phyloP scores from a whole-genome alignment of 306 rosid genomes.

The Glycine tomentella region DNA sequence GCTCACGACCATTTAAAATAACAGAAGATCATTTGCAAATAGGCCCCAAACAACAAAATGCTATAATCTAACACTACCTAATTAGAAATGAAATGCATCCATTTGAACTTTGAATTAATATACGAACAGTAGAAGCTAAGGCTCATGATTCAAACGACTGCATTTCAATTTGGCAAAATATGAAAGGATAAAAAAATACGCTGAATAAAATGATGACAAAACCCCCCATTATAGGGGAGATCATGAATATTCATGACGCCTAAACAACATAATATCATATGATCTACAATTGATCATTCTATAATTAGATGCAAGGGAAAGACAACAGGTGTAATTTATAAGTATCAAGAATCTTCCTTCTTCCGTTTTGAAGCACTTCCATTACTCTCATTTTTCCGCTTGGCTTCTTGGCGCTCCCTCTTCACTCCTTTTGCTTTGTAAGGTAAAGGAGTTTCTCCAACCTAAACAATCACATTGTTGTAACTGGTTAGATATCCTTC shows the following conservation, averaged over 20 bases:
- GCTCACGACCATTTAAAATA: not conserved
- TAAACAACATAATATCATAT: too few species aligned
- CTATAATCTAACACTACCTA: not conserved
- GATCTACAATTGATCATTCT: conserved; percentile 30
- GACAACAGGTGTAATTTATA: conserved; percentile 22
- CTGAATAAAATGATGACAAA: conserved; percentile 28
- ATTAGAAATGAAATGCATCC: not conserved
- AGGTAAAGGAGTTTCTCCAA: conserved; percentile 74
- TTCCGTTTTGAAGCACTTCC: conserved; percentile 63
- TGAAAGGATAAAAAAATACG: not conserved
- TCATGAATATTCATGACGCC: too few species aligned
- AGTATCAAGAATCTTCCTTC: conserved; percentile 63
- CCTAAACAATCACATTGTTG: conserved; percentile 42
- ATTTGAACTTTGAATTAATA: not conserved
- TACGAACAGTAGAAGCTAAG: not conserved
- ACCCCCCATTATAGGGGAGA: too few species aligned
- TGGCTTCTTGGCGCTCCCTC: conserved; percentile 89
- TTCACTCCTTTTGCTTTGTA: conserved; percentile 83
- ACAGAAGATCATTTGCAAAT: not conserved
- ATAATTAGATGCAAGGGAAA: conserved; percentile 5
- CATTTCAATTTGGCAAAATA: conserved; percentile 30
- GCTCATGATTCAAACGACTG: not conserved
- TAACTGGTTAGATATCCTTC: conserved; percentile 5
- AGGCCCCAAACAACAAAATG: not conserved
- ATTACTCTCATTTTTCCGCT: conserved; percentile 50